Evolutionary conservation across 441 rosid species (phyloP).

Genomic region (Capsella rubella): DNA sequence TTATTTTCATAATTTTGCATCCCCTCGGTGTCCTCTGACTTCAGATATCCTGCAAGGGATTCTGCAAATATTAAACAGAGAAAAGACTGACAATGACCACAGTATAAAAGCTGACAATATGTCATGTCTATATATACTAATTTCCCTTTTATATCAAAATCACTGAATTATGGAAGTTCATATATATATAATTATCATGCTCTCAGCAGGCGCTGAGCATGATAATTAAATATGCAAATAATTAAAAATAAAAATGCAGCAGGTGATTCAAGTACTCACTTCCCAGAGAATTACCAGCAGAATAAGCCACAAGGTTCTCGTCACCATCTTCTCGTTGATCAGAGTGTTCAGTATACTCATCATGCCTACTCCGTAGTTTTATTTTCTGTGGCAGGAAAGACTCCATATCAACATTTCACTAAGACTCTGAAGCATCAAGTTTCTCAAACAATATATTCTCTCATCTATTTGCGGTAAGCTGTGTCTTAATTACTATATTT

Average conservation of each 20-base stretch:
- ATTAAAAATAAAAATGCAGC: slow-evolving; percentile 29
- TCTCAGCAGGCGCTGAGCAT: slow-evolving; percentile 4
- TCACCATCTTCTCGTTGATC: slow-evolving; percentile 76
- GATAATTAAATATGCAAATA: not conserved
- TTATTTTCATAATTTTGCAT: slow-evolving; percentile 62
- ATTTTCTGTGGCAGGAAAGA: slow-evolving; percentile 63
- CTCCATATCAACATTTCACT: slow-evolving; percentile 63
- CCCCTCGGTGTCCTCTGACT: slow-evolving; percentile 69
- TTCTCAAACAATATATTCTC: slow-evolving; percentile 60
- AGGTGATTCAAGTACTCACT: slow-evolving; percentile 54
- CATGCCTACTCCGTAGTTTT: slow-evolving; percentile 52
- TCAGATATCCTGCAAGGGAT: slow-evolving; percentile 58
- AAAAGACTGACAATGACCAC: slow-evolving; percentile 6
- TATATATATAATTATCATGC: not conserved
- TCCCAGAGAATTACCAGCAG: slow-evolving; percentile 63
- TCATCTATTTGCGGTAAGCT: slow-evolving; percentile 65
- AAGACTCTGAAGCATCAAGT: slow-evolving; percentile 60
- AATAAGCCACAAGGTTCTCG: slow-evolving; percentile 63
- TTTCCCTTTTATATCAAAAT: slow-evolving; percentile 12
- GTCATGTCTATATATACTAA: not conserved
- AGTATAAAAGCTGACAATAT: not conserved
- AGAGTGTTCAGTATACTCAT: slow-evolving; percentile 58
- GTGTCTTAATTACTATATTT: slow-evolving; percentile 58
- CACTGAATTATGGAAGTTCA: not conserved
- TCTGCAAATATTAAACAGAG: slow-evolving; percentile 46